phyloP scores from a whole-genome alignment of 257 asterid genomes.

The Apocynum venetum region DNA sequence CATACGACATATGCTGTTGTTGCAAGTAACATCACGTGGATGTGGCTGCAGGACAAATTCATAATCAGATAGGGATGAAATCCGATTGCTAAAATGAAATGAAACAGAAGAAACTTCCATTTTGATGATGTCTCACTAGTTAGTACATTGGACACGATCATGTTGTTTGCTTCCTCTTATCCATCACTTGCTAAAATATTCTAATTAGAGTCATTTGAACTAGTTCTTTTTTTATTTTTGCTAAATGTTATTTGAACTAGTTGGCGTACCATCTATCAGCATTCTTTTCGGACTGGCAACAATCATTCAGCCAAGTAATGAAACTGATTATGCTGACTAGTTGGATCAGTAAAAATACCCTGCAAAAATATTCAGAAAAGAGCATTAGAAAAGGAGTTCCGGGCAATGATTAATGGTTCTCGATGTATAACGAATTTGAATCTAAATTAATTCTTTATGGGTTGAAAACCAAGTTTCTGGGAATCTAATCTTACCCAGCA shows the following conservation, averaged over 20 bases:
- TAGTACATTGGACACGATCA: not conserved
- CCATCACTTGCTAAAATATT: not conserved
- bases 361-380: slow-evolving; percentile 21
- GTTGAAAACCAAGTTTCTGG: not conserved
- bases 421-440: not conserved
- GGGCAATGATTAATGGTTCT: not conserved
- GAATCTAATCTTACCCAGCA: slow-evolving; percentile 37
- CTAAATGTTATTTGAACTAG: not conserved
- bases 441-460: not conserved
- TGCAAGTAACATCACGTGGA: slow-evolving; percentile 45
- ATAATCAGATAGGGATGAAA: not conserved
- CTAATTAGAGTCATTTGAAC: not conserved
- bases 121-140: not conserved
- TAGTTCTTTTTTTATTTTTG: not conserved
- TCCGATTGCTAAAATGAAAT: not conserved
- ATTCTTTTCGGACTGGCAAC: slow-evolving; percentile 36
- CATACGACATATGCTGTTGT: slow-evolving; percentile 41
- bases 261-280: slow-evolving; percentile 40
- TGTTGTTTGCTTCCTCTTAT: not conserved
- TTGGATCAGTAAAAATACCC: slow-evolving; percentile 50
- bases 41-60: slow-evolving; percentile 30
- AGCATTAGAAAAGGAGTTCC: not conserved
- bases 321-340: slow-evolving; percentile 48
- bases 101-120: not conserved
- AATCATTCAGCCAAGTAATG: slow-evolving; percentile 47